These are phyloP conservation scores for Niebla homalea DNA, from an alignment of 495 filamentous ascomycete genomes.

Conservation along the genomic window DNA sequence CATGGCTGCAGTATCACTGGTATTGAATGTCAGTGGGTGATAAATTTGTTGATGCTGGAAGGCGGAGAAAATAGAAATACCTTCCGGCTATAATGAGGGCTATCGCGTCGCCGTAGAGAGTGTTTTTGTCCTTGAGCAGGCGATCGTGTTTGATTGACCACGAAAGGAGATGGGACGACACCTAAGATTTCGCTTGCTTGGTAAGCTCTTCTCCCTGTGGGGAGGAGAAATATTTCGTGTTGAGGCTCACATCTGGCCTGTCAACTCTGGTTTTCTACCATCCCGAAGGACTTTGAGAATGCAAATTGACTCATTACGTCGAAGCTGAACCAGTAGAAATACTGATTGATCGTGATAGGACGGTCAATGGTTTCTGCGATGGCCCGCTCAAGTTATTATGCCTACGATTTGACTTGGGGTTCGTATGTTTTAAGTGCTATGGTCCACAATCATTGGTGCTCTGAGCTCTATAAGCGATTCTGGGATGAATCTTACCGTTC, in stretches of 20 bases:
- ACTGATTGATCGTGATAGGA: not conserved
- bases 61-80: slow-evolving; percentile 4
- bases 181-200: not conserved
- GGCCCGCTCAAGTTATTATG: too few relatives aligned
- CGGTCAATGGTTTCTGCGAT: too few relatives aligned
- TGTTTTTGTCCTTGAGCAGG: not conserved
- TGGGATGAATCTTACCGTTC: not conserved
- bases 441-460: too few relatives aligned
- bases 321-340: slow-evolving; percentile 4
- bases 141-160: not conserved
- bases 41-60: not conserved
- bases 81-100: slow-evolving; percentile 28
- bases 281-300: slow-evolving; percentile 4
- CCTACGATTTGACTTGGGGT: too few relatives aligned
- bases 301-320: slow-evolving; percentile 5
- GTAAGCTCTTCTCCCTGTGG: not conserved
- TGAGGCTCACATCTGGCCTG: not conserved
- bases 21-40: not conserved
- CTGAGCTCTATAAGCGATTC: too few relatives aligned
- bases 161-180: not conserved
- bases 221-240: too few relatives aligned
- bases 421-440: too few relatives aligned
- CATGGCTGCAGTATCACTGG: slow-evolving; percentile 26
- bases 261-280: not conserved
- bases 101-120: slow-evolving; percentile 16